These are phyloP conservation scores for Cadophora sp. DNA, from an alignment of 2,329 filamentous ascomycete genomes.

Conservation along the genomic window DNA sequence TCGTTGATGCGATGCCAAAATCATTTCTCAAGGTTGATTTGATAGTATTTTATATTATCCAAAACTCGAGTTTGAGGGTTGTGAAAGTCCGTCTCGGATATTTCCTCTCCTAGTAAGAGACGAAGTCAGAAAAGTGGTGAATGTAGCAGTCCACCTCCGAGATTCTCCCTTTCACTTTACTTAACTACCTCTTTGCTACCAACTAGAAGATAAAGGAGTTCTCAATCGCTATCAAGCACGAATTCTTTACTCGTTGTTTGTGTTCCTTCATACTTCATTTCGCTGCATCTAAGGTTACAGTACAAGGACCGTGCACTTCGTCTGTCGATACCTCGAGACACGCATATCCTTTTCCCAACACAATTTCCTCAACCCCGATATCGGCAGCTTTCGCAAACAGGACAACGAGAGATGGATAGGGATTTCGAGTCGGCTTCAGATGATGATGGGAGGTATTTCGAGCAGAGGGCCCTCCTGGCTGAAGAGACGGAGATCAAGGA, in stretches of 20 bases:
- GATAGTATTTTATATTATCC: background rate
- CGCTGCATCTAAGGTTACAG: background rate
- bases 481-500: background rate
- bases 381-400: background rate
- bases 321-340: background rate
- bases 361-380: conserved; percentile 6
- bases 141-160: background rate
- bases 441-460: background rate
- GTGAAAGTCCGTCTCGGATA: background rate
- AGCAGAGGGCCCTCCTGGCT: conserved; percentile 3
- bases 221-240: background rate
- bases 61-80: background rate
- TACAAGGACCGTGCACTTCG: conserved; percentile 2
- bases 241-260: background rate
- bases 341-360: background rate
- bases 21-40: background rate
- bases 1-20: background rate
- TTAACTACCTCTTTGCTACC: background rate
- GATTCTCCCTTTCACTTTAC: background rate
- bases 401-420: conserved; percentile 12
- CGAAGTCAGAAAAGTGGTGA: background rate
- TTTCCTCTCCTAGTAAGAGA: background rate
- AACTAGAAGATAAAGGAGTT: background rate
- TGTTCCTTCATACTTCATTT: background rate
- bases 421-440: background rate